Evolutionary conservation across 2,329 filamentous ascomycete species (phyloP).

Genomic region (Clarireedia hainanense): DNA sequence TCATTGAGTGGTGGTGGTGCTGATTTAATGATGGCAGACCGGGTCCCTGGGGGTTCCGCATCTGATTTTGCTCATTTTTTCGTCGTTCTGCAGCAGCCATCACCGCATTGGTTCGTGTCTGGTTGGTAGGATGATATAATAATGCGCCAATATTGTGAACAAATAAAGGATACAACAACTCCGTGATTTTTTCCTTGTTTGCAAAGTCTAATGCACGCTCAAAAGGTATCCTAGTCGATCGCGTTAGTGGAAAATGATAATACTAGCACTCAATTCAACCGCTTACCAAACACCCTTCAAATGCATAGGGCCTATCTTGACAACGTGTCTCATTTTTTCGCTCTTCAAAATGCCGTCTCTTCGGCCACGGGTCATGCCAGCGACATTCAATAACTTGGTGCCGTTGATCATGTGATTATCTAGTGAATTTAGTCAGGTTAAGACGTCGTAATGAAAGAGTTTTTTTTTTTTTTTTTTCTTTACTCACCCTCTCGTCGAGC

Average conservation of each 20-base stretch:
- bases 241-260: conserved; percentile 12
- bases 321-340: conserved; percentile 92
- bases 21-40: conserved; percentile 63
- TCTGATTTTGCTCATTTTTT: conserved; percentile 60
- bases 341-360: conserved; percentile 96
- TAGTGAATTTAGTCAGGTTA: conserved; percentile 30
- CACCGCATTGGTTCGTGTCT: conserved; percentile 71
- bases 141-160: conserved; percentile 94
- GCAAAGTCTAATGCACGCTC: conserved; percentile 97
- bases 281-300: conserved; percentile 92
- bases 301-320: conserved; percentile 99
- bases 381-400: conserved; percentile 92
- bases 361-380: conserved; percentile 93
- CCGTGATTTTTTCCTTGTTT: conserved; percentile 99
- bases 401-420: conserved; percentile 99
- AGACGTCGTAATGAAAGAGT: not conserved
- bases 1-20: conserved; percentile 56
- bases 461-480: too few species aligned
- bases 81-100: conserved; percentile 78
- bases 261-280: not conserved
- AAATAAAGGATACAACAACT: conserved; percentile 88
- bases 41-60: conserved; percentile 48
- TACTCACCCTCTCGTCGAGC: conserved; percentile 78
- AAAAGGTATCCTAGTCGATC: conserved; percentile 74
- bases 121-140: conserved; percentile 88